These are phyloP conservation scores for Puya raimondii DNA, from an alignment of 176 grass and related monocot species.

Conservation along the genomic window DNA sequence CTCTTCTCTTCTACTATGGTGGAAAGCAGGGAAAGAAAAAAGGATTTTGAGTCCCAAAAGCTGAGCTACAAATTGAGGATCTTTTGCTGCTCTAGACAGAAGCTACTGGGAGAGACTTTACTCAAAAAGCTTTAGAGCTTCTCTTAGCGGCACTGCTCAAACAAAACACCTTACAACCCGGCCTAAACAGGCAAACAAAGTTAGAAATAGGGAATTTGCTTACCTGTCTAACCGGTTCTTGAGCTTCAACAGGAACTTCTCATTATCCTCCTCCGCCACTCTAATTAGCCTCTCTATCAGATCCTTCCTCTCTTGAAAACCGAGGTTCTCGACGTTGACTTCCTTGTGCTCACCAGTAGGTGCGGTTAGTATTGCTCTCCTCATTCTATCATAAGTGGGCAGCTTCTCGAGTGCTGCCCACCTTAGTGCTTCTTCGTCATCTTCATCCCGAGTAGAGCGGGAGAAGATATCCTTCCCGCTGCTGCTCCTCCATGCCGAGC, in stretches of 20 bases:
- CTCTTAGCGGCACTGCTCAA: neutral
- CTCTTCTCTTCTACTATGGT: too few species aligned
- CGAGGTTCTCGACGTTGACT: slow-evolving; percentile 47
- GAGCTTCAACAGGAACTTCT: slow-evolving; percentile 69
- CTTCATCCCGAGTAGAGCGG: slow-evolving; percentile 26
- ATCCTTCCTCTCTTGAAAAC: slow-evolving; percentile 35
- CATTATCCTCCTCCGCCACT: slow-evolving; percentile 69
- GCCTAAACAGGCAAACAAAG: neutral
- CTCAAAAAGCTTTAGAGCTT: neutral
- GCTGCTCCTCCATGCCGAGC: too few species aligned
- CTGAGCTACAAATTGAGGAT: too few species aligned
- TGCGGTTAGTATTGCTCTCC: slow-evolving; percentile 36
- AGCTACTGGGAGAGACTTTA: too few species aligned
- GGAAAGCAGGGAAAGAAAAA: too few species aligned
- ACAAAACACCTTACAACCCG: too few species aligned
- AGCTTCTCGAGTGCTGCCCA: slow-evolving; percentile 97
- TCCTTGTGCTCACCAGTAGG: slow-evolving; percentile 29
- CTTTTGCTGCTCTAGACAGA: too few species aligned
- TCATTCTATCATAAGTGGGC: slow-evolving; percentile 59
- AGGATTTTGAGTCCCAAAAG: too few species aligned
- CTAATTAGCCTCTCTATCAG: slow-evolving; percentile 61
- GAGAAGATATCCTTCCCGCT: too few species aligned
- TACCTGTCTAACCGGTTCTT: slow-evolving; percentile 68
- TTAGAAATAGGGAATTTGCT: neutral
- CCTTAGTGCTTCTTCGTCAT: slow-evolving; percentile 83